Evolutionary conservation across 225 moss, liverwort and hornwort genomes (phyloP), one percentile per base, ranked within the genome.

Genomic region (Straminergon stramineum): DNA sequence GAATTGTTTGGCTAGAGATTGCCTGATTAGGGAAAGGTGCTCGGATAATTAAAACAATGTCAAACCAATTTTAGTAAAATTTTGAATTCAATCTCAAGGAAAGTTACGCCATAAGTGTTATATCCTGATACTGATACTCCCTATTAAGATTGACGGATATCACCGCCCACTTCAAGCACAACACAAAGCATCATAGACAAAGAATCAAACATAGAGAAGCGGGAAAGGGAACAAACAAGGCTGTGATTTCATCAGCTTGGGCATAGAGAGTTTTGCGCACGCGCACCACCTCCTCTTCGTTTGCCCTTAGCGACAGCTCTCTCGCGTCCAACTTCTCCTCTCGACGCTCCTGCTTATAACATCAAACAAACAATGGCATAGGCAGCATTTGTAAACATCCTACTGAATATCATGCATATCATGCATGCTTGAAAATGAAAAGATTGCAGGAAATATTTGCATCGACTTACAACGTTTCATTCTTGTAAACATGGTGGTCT

Each of bases 261-360:
- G 86, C 94, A 87, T 91, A 91, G 43, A 95, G 91, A 70, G 86
- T 94, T 91, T 92, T 92, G 43, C 90, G 91, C 89, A 92, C 90
- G 67, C 69, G 91, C 51, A 78, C 79, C 87, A 95, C 88, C 78
- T 96, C 96, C 87, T 95, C 94, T 90, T 96, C 93, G 74, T 92
- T 95, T 22, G 91, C 89, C 66, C 78, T 94, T 39, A 96, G 58
- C 35, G 48, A 84, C 20, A 91, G 84, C 48, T 93, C 95, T 84
- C 88, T 94, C 62, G 95, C 96, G 81, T 95, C 89, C 88, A 98
- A 92, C 84, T 95, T 93, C 82, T 95, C 95, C 53, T 95, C 91
- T 70, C 93, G 93, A 85, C 84, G 91, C 91, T 91, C 93, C 96
- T 97, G 93, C 79, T 81, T 61, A 70, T 4, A 87, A 57, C 15